Conservation (phyloP, 2,329 filamentous ascomycete species). For the Ophiocordyceps camponoti-leonardi region DNA sequence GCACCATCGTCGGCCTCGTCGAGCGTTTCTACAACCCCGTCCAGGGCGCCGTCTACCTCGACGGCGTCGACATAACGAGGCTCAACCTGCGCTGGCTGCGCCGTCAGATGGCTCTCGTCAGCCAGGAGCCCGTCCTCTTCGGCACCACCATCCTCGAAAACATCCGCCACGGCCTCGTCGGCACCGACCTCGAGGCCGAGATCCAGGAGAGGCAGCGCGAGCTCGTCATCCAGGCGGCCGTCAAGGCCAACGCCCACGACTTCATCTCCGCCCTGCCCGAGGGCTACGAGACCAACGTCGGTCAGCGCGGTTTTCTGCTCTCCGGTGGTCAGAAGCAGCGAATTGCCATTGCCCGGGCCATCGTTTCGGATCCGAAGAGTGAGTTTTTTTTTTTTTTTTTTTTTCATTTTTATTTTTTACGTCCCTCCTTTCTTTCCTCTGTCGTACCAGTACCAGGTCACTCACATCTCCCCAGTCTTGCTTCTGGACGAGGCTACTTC, state of each 20-base stretch:
- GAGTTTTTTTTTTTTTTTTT: slow-evolving; percentile 24
- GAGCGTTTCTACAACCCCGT: slow-evolving; percentile 55
- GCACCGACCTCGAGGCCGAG: slow-evolving; percentile 32
- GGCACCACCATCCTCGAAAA: slow-evolving; percentile 48
- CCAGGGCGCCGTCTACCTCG: slow-evolving; percentile 32
- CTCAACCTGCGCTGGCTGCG: slow-evolving; percentile 48
- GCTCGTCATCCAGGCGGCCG: slow-evolving; percentile 46
- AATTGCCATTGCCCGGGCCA: slow-evolving; percentile 59
- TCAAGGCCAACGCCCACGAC: slow-evolving; percentile 51
- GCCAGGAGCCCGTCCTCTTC: slow-evolving; percentile 53
- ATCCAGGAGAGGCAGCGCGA: slow-evolving; percentile 36
- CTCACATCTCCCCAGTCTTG: no score
- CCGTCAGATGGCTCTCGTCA: slow-evolving; percentile 45
- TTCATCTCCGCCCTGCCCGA: slow-evolving; percentile 37
- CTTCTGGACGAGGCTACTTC: slow-evolving; percentile 67
- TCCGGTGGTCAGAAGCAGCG: slow-evolving; percentile 75
- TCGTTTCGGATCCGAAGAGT: slow-evolving; percentile 54
- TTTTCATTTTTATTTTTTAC: no score
- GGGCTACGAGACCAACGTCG: slow-evolving; percentile 58
- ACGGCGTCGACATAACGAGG: slow-evolving; percentile 28
- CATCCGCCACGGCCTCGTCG: slow-evolving; percentile 39
- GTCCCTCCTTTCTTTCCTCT: no score
- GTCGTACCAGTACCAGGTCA: no score
- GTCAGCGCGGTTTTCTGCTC: slow-evolving; percentile 60
- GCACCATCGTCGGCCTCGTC: slow-evolving; percentile 69